Conservation (phyloP, 306 rosid species). For the Fagus sylvatica region DNA sequence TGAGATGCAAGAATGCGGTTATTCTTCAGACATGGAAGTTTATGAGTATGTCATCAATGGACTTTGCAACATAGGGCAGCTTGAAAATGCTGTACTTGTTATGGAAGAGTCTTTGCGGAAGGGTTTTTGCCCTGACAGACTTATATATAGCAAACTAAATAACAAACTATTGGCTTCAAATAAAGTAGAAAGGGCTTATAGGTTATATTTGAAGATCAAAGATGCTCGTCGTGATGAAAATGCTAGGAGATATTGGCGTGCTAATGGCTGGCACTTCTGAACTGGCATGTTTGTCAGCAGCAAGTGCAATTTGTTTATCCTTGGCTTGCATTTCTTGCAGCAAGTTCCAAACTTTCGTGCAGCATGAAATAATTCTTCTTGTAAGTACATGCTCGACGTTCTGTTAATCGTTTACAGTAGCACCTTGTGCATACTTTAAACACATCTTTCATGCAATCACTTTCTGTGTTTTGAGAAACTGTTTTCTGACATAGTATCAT, state of each 20-base stretch:
- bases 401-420: background rate
- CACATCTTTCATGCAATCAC: background rate
- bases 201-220: conserved; percentile 65
- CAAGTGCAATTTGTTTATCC: background rate
- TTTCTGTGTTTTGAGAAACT: background rate
- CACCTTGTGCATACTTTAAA: background rate
- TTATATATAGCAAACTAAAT: conserved; percentile 67
- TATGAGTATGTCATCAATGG: conserved; percentile 74
- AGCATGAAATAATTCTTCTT: background rate
- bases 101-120: conserved; percentile 80
- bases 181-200: conserved; percentile 66
- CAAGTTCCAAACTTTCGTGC: background rate
- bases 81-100: conserved; percentile 84
- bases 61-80: conserved; percentile 78
- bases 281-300: conserved; percentile 5
- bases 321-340: background rate
- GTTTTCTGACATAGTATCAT: background rate
- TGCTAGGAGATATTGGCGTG: conserved; percentile 67
- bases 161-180: conserved; percentile 60
- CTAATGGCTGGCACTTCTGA: conserved; percentile 93
- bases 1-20: conserved; percentile 82
- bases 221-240: conserved; percentile 61
- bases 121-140: conserved; percentile 83
- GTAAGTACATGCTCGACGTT: background rate
- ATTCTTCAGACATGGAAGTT: conserved; percentile 65